A percentile compares a stretch with the other conserved stretches of the same genome.
Conservation (phyloP, 2,329 filamentous ascomycete genomes). For the Clarireedia paspali region DNA sequence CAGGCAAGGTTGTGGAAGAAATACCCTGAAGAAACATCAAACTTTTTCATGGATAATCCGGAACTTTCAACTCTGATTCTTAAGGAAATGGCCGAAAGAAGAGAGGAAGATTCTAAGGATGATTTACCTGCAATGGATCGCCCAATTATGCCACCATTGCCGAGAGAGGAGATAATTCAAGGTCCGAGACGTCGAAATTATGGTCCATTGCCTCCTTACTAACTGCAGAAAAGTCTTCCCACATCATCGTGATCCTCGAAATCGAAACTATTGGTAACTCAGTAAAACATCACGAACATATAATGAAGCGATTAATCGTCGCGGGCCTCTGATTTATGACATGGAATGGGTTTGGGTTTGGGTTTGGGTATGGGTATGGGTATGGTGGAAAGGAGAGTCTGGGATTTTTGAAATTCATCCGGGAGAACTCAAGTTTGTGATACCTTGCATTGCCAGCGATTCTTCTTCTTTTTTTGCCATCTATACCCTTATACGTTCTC, state of each 20-base stretch:
- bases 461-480: background rate
- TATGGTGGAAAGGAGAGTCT: background rate
- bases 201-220: conserved; percentile 8
- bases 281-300: background rate
- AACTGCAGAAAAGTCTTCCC: background rate
- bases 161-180: conserved; percentile 11
- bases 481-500: conserved; percentile 7
- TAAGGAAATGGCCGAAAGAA: conserved; percentile 37
- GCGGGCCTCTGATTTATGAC: background rate
- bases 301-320: too few species aligned
- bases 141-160: background rate
- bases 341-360: background rate
- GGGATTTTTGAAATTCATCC: background rate
- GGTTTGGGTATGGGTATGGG: background rate
- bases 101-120: conserved; percentile 34
- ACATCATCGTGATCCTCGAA: too few species aligned
- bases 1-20: conserved; percentile 38
- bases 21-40: conserved; percentile 33
- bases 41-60: conserved; percentile 38
- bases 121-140: conserved; percentile 34
- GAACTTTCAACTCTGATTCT: conserved; percentile 40
- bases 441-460: conserved; percentile 3
- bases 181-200: conserved; percentile 14
- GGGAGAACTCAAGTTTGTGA: background rate
- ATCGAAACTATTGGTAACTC: background rate